phyloP scores from a whole-genome alignment of 164 flowering plant species.

The Aristolochia californica region DNA sequence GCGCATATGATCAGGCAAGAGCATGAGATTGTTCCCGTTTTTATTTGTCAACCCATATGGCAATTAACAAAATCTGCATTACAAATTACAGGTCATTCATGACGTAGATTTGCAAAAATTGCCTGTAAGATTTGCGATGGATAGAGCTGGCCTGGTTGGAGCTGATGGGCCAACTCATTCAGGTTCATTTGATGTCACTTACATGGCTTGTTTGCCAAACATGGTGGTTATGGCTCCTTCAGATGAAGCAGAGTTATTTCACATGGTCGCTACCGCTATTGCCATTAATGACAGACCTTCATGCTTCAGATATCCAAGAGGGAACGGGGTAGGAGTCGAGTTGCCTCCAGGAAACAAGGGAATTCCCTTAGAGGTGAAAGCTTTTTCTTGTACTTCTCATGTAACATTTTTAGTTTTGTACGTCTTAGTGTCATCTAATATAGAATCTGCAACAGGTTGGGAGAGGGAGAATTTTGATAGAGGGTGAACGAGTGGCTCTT shows the following conservation, averaged over 20 bases:
- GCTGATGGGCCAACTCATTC: conserved; percentile 99
- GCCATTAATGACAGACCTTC: conserved; percentile 89
- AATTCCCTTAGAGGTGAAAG: conserved; percentile 68
- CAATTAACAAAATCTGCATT: not conserved
- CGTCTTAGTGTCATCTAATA: not conserved
- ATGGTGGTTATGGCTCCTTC: conserved; percentile 99
- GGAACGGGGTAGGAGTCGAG: conserved; percentile 77
- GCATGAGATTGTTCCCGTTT: not conserved
- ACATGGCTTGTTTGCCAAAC: conserved; percentile 95
- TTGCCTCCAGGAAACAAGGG: conserved; percentile 90
- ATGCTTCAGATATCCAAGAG: conserved; percentile 91
- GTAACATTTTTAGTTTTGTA: not conserved
- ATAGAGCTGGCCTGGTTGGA: conserved; percentile 95
- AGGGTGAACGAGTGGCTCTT: conserved; percentile 92
- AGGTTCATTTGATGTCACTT: conserved; percentile 90
- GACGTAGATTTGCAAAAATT: conserved; percentile 94
- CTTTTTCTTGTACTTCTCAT: not conserved
- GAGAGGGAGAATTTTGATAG: conserved; percentile 65
- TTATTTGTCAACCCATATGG: too few species aligned
- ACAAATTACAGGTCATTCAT: conserved; percentile 57
- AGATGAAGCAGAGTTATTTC: conserved; percentile 88
- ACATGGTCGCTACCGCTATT: conserved; percentile 98
- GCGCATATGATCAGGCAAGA: conserved; percentile 91
- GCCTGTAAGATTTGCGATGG: conserved; percentile 97
- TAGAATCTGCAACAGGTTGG: conserved; percentile 28